Evolutionary conservation across 2,329 filamentous ascomycete genomes (phyloP).

Genomic region (Teratosphaeria zuluensis): DNA sequence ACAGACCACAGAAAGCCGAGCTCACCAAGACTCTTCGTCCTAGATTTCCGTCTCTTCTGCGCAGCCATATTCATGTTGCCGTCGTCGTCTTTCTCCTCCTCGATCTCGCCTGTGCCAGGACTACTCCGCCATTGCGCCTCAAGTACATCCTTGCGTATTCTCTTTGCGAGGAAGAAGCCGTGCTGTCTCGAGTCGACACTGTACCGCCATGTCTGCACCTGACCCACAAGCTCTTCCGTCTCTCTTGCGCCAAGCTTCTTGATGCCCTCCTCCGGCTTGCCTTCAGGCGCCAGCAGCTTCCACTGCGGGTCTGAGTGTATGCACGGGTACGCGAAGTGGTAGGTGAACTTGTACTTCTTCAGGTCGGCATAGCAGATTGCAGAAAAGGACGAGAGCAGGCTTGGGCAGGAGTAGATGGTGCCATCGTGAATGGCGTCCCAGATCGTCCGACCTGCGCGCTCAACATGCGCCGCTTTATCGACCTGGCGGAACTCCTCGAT

Average conservation of each 20-base stretch:
- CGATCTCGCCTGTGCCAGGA: conserved; percentile 17
- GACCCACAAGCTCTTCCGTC: conserved; percentile 68
- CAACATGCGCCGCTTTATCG: conserved; percentile 69
- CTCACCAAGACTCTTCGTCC: conserved; percentile 41
- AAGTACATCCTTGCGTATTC: conserved; percentile 37
- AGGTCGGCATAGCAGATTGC: conserved; percentile 89
- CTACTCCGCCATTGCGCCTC: conserved; percentile 26
- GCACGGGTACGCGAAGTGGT: conserved; percentile 94
- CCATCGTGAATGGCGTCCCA: conserved; percentile 97
- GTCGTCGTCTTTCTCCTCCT: conserved; percentile 21
- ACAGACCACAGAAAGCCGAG: conserved; percentile 69
- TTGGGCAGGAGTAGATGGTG: conserved; percentile 90
- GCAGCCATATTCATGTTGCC: conserved; percentile 18
- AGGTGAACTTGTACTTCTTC: conserved; percentile 96
- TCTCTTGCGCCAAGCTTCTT: conserved; percentile 55
- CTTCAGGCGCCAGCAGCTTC: conserved; percentile 45
- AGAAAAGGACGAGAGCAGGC: conserved; percentile 78
- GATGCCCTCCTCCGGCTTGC: conserved; percentile 29
- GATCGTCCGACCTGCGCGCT: conserved; percentile 74
- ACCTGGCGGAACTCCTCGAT: conserved; percentile 82
- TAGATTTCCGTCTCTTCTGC: conserved; percentile 39
- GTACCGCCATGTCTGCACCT: conserved; percentile 80
- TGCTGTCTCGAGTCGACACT: conserved; percentile 72
- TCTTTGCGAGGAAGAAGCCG: conserved; percentile 93
- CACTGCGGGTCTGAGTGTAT: conserved; percentile 81